Percentiles rank a stretch among this genome's conserved stretches.
phyloP scores from a whole-genome alignment of 2,329 filamentous ascomycete species.

The Ophiocordyceps sinensis region DNA sequence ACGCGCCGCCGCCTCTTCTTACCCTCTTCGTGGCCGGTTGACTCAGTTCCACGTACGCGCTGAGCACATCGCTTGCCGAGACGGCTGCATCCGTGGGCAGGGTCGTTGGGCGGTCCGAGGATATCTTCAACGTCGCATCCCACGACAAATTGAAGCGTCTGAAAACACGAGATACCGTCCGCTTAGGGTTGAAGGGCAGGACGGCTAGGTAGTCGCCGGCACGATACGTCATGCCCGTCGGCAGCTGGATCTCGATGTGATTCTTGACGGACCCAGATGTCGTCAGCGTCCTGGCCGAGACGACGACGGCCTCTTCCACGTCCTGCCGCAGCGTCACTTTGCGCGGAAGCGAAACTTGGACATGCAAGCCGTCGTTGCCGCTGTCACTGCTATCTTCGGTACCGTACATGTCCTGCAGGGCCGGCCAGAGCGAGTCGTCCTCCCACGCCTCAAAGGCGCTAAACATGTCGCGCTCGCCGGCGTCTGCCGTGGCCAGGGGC shows the following conservation, averaged over 20 bases:
- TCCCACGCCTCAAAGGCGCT: constrained; percentile 54
- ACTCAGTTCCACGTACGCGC: constrained; percentile 57
- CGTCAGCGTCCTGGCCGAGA: constrained; percentile 36
- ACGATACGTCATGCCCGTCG: constrained; percentile 49
- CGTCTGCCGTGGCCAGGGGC: constrained; percentile 43
- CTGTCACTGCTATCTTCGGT: constrained; percentile 12
- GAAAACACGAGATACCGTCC: constrained; percentile 48
- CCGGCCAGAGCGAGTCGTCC: constrained; percentile 37
- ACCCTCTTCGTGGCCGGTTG: constrained; percentile 58
- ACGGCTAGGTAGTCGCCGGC: constrained; percentile 67
- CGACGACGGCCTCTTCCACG: constrained; percentile 44
- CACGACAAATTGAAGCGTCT: constrained; percentile 51
- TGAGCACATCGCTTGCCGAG: constrained; percentile 48
- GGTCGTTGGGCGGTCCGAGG: constrained; percentile 32
- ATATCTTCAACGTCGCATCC: constrained; percentile 52
- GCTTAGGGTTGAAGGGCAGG: constrained; percentile 53
- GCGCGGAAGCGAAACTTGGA: constrained; percentile 38
- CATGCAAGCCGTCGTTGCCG: constrained; percentile 14
- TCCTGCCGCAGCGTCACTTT: constrained; percentile 47
- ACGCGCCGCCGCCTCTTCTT: constrained; percentile 7
- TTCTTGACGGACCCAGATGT: constrained; percentile 41
- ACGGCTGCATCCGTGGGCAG: constrained; percentile 42
- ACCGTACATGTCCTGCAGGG: constrained; percentile 30
- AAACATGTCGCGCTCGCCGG: constrained; percentile 50
- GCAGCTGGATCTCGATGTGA: constrained; percentile 53